phyloP scores from a whole-genome alignment of 2,329 filamentous ascomycete species.

The Stemphylium lycopersici region DNA sequence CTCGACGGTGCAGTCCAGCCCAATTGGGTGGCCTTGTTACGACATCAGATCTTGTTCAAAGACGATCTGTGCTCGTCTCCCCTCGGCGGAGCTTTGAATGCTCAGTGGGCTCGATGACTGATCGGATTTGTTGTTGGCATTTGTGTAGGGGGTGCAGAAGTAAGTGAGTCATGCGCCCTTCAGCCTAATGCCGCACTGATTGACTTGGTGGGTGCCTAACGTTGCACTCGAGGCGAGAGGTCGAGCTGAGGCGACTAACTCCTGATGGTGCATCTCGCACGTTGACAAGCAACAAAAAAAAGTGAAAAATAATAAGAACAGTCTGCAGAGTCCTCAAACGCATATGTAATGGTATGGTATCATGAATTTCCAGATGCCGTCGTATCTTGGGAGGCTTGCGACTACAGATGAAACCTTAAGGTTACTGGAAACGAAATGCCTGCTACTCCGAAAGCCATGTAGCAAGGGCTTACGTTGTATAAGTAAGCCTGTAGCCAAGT shows the following conservation, averaged over 20 bases:
- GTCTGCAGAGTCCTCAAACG: too few relatives aligned
- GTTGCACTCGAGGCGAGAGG: neutral
- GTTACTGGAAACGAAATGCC: too few relatives aligned
- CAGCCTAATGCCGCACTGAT: constrained; percentile 9
- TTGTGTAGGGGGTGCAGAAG: constrained; percentile 5
- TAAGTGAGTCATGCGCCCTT: neutral
- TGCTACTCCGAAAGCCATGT: too few relatives aligned
- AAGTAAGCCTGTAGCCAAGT: too few relatives aligned
- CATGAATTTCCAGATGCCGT: too few relatives aligned
- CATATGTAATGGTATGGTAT: too few relatives aligned
- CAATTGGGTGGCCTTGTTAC: neutral
- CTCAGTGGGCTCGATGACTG: constrained; percentile 2
- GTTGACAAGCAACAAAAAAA: neutral
- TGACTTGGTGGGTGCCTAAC: neutral
- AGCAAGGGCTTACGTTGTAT: too few relatives aligned
- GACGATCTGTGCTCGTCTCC: neutral
- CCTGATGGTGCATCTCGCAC: neutral
- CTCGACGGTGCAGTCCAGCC: neutral
- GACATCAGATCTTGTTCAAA: neutral
- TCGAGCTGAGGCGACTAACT: neutral
- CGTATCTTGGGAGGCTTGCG: too few relatives aligned
- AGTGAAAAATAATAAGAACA: too few relatives aligned
- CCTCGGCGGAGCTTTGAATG: neutral
- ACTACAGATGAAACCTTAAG: too few relatives aligned
- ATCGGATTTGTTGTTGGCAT: constrained; percentile 8